Percentiles rank a stretch among this genome's conserved stretches.
These are phyloP conservation scores for Caryopteris hybrid DNA, from an alignment of 305 asterid species.

Conservation along the genomic window DNA sequence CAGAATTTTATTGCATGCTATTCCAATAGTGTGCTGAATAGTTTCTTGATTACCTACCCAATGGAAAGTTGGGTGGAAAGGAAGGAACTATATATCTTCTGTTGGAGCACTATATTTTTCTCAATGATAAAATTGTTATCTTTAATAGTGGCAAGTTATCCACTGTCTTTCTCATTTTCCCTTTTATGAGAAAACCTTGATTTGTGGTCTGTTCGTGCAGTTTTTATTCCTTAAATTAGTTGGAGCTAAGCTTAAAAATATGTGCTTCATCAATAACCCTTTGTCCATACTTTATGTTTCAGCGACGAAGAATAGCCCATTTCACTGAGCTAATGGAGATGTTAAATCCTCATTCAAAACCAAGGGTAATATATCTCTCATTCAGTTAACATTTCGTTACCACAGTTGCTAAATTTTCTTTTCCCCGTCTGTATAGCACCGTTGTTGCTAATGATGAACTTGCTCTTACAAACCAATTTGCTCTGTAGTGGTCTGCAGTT, in stretches of 20 bases:
- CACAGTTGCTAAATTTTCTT: not conserved
- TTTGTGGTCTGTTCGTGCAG: not conserved
- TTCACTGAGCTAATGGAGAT: constrained; percentile 90
- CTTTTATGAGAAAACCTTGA: not conserved
- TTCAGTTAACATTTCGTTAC: not conserved
- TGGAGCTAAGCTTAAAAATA: not conserved
- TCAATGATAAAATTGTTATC: not conserved
- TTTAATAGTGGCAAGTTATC: not conserved
- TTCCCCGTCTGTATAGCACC: not conserved
- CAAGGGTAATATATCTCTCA: constrained; percentile 44
- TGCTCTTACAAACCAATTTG: not conserved
- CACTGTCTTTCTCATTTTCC: not conserved
- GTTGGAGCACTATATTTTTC: no score
- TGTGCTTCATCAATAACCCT: no score
- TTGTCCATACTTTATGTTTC: constrained; percentile 22
- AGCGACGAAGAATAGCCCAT: constrained; percentile 82
- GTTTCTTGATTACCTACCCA: not conserved
- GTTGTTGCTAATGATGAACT: not conserved
- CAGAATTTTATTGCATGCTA: not conserved
- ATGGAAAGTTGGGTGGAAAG: not conserved
- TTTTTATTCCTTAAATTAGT: not conserved
- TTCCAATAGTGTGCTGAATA: not conserved
- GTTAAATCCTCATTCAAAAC: constrained; percentile 76
- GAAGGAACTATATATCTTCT: not conserved
- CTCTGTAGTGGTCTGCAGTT: not conserved